phyloP scores from a whole-genome alignment of 2,329 filamentous ascomycete species.

The Diaporthe sp. region DNA sequence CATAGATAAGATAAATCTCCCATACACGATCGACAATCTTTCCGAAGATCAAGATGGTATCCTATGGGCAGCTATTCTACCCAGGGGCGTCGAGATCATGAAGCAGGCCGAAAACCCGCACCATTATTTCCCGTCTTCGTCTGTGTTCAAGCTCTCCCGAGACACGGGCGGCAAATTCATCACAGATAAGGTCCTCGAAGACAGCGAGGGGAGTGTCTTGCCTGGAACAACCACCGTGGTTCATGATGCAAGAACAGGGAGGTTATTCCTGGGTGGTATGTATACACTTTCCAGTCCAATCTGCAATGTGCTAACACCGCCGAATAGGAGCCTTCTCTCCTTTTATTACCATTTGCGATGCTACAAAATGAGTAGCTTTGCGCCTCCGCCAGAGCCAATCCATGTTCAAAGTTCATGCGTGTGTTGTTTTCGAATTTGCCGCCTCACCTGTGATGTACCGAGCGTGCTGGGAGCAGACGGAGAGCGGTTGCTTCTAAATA shows the following conservation, averaged over 20 bases:
- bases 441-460: neutral
- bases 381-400: neutral
- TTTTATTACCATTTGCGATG: slow-evolving; percentile 34
- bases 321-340: slow-evolving; percentile 13
- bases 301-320: neutral
- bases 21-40: slow-evolving; percentile 29
- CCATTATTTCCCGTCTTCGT: slow-evolving; percentile 8
- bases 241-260: slow-evolving; percentile 20
- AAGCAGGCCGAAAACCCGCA: neutral
- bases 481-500: neutral
- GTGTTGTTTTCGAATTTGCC: neutral
- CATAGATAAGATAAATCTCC: neutral
- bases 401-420: neutral
- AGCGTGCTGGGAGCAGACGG: too few species aligned
- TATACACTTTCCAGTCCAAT: neutral
- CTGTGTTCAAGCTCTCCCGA: slow-evolving; percentile 25
- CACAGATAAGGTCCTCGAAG: slow-evolving; percentile 20
- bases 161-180: neutral
- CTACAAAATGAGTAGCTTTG: neutral
- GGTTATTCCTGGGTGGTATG: slow-evolving; percentile 25
- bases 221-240: slow-evolving; percentile 33
- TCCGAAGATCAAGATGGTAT: slow-evolving; percentile 22
- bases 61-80: slow-evolving; percentile 26
- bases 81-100: slow-evolving; percentile 20
- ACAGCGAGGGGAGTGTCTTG: slow-evolving; percentile 2